phyloP scores from a whole-genome alignment of 306 rosid genomes.

The Pyrus pyrifolia region DNA sequence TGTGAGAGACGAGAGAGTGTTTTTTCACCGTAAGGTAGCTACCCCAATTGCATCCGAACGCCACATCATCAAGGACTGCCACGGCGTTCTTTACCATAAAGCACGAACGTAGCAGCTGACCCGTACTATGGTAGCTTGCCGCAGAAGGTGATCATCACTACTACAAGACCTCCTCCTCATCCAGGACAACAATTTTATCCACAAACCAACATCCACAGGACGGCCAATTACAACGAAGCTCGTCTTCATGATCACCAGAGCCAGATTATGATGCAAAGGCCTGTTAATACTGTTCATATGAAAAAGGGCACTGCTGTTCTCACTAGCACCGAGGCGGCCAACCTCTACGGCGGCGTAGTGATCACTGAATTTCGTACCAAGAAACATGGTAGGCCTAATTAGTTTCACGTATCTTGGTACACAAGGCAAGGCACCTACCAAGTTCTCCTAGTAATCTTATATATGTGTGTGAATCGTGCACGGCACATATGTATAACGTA shows the following conservation, averaged over 20 bases:
- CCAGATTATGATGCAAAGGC: not conserved
- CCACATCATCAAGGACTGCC: not conserved
- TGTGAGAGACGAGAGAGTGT: too few relatives aligned
- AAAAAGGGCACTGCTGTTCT: not conserved
- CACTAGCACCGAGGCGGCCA: constrained; percentile 10
- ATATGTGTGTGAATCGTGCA: not conserved
- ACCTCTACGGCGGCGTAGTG: not conserved
- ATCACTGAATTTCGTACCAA: not conserved
- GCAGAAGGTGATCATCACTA: not conserved
- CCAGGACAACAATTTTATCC: not conserved
- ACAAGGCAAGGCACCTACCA: not conserved
- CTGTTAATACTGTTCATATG: not conserved
- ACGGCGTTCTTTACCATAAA: not conserved
- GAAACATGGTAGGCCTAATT: not conserved
- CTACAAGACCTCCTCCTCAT: not conserved
- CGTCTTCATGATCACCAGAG: not conserved
- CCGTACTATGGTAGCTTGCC: not conserved
- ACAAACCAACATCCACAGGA: not conserved
- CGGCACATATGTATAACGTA: not conserved
- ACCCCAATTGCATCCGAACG: not conserved
- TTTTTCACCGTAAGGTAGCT: not conserved
- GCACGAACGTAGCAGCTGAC: not conserved
- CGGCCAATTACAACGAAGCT: too few relatives aligned
- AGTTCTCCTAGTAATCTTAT: not conserved
- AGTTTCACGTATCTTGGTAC: not conserved